These are phyloP conservation scores for Isoetes engelmannii DNA, from an alignment of 83 land plant genomes.

Conservation along the genomic window DNA sequence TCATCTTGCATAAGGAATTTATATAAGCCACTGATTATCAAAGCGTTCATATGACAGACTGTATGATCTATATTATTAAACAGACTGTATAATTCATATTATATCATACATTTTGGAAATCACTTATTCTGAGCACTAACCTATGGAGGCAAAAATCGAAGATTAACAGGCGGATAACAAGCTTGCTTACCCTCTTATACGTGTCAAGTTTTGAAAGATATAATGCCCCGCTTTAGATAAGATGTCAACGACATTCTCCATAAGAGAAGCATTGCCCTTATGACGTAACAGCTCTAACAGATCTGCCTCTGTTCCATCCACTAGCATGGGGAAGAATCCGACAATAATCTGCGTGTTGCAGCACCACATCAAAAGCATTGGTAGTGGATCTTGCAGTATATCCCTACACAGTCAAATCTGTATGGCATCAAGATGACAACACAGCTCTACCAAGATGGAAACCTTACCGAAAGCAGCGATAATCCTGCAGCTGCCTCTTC, in stretches of 20 bases:
- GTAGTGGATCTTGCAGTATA: neutral
- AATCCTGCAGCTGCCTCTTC: slow-evolving; percentile 38
- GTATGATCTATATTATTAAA: no score
- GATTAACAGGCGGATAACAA: no score
- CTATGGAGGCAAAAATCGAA: no score
- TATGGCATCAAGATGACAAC: neutral
- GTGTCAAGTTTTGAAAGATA: neutral
- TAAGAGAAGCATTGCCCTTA: neutral
- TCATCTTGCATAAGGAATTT: no score
- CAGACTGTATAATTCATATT: no score
- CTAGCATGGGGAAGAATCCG: neutral
- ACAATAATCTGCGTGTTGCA: neutral
- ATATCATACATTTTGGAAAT: no score
- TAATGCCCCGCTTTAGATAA: neutral
- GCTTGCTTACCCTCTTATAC: neutral
- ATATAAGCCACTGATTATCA: no score
- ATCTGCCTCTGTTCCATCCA: neutral
- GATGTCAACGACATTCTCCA: neutral
- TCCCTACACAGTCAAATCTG: neutral
- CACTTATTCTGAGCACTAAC: no score
- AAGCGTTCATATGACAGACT: no score
- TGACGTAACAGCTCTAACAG: neutral
- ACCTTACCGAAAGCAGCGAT: slow-evolving; percentile 50
- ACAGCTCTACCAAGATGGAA: neutral
- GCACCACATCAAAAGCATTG: neutral